phyloP scores from a whole-genome alignment of 495 filamentous ascomycete species.

The Echria macrotheca region DNA sequence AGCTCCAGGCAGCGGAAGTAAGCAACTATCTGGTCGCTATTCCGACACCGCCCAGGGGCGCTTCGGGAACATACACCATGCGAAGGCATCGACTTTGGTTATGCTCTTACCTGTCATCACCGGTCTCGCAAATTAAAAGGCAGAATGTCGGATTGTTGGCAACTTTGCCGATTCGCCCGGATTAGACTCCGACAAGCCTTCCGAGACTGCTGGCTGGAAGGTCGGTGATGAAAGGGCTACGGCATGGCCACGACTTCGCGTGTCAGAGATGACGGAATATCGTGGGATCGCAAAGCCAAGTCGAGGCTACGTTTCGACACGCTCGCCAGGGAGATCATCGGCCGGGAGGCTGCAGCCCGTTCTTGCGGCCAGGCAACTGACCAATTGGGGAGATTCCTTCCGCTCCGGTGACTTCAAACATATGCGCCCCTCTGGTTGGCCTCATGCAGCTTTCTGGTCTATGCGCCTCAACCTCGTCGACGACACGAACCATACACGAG shows the following conservation, averaged over 20 bases:
- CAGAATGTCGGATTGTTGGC: too few relatives aligned
- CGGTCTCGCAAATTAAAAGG: not conserved
- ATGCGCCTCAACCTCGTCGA: constrained; percentile 17
- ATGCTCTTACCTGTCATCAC: too few relatives aligned
- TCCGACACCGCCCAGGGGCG: too few relatives aligned
- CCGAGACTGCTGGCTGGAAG: not conserved
- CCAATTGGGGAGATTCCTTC: constrained; percentile 28
- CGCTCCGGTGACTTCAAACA: constrained; percentile 28
- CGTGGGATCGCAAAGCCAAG: not conserved
- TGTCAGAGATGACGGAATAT: not conserved
- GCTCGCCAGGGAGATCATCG: constrained; percentile 19
- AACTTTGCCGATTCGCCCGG: constrained; percentile 2
- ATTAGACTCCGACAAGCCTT: not conserved
- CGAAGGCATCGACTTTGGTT: too few relatives aligned
- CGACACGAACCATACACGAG: constrained; percentile 12
- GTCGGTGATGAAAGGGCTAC: not conserved
- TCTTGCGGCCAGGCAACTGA: constrained; percentile 2
- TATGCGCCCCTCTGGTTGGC: constrained; percentile 24
- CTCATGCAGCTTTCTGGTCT: constrained; percentile 24
- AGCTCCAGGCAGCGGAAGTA: too few relatives aligned
- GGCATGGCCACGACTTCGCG: too few relatives aligned
- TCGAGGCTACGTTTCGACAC: constrained; percentile 14
- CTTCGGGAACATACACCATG: too few relatives aligned
- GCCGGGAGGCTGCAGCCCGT: constrained; percentile 21
- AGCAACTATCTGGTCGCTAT: too few relatives aligned